Percentiles rank a stretch among this genome's conserved stretches.
Conservation (phyloP, 176 grass and related monocot genomes). For the Panicum miliaceum region DNA sequence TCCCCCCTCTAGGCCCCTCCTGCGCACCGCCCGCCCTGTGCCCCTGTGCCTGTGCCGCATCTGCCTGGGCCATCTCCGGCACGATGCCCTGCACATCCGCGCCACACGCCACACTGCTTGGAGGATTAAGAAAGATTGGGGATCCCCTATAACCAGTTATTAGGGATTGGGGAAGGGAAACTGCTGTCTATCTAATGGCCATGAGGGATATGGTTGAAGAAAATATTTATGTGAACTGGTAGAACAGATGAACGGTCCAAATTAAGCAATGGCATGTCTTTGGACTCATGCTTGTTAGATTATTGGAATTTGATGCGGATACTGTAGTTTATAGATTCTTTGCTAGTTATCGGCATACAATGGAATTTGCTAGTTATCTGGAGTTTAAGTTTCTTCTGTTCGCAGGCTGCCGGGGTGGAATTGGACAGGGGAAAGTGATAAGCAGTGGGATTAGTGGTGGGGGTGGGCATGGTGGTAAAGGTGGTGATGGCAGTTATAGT, state of each 20-base stretch:
- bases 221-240: not conserved
- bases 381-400: conserved; percentile 40
- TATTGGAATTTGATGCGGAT: conserved; percentile 9
- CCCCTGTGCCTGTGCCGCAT: too few relatives aligned
- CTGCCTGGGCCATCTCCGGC: too few relatives aligned
- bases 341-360: not conserved
- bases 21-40: too few relatives aligned
- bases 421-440: conserved; percentile 75
- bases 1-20: too few relatives aligned
- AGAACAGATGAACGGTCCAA: not conserved
- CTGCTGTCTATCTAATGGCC: not conserved
- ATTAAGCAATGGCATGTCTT: conserved; percentile 5
- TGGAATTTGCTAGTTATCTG: not conserved
- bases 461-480: conserved; percentile 94
- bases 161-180: too few relatives aligned
- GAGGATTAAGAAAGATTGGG: too few relatives aligned
- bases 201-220: not conserved
- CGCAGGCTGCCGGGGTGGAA: conserved; percentile 84
- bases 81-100: too few relatives aligned
- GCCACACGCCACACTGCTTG: too few relatives aligned
- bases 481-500: conserved; percentile 66
- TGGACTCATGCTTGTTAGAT: conserved; percentile 18
- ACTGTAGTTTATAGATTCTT: conserved; percentile 18
- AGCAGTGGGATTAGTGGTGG: conserved; percentile 76
- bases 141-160: too few relatives aligned